Evolutionary conservation across 495 filamentous ascomycete species (phyloP), one percentile per base, ranked within the genome.

Genomic region (Hypoxylon intermedium): DNA sequence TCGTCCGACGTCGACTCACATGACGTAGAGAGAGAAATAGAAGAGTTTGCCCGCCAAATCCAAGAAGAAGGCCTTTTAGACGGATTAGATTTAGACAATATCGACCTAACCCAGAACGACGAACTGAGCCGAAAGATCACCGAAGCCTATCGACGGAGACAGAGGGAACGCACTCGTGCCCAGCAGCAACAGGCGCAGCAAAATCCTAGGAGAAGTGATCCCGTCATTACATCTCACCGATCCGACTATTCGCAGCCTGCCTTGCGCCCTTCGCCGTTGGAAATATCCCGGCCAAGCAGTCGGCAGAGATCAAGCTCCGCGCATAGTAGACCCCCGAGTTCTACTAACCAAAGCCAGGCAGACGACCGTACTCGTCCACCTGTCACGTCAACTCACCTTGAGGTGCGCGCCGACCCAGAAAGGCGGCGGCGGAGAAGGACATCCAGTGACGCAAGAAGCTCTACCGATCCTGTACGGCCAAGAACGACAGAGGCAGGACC

Each of bases 81-180:
- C 60, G 91, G 91, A 24, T 83, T 96, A 45, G 90, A 97, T 66
- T 74, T 95, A 47, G 85, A 91, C 66, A 89, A 90, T 60, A 82
- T 97, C 20, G 89, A 89, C 59, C 78, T 88, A 2, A 75, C 74
- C 41, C 88, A 87, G 56, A 91, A 96, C 64, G 90, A 96, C 60
- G 89, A 94, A 70, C 82, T 97, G 5, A 95, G 88, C 67, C 87
- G 92, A 67, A 84, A 87, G 58, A 95, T 97, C 65, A 92, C 91
- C 11, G 89, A 93, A 63, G 91, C 91, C 11, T 96, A 93, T 68
- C 78, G 89, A 45, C 80, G 88, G 48, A 79, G 90, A 26, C 90
- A 91, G 65, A 79, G 79, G 43, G 82, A 85, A 59, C 70, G 79
- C 51, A 53, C 67, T 23, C 71, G 73, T 54, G 58, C 41, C 2